These are phyloP conservation scores for Crepidotus variabilis DNA, from an alignment of 768 basidiomycete genomes.

Conservation along the genomic window DNA sequence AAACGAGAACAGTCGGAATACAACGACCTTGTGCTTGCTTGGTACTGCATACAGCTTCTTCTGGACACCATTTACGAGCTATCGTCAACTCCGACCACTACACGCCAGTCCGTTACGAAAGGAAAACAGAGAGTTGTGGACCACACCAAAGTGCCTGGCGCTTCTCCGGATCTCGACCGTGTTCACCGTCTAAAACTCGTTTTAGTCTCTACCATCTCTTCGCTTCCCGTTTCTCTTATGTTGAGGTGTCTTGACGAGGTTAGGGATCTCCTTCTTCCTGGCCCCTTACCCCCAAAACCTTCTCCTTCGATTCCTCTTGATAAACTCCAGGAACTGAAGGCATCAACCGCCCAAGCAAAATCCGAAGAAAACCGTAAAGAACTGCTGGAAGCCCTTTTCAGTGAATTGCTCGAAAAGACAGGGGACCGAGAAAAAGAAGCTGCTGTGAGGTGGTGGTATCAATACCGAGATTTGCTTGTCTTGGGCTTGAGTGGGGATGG, in stretches of 20 bases:
- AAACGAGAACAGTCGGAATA: conserved; percentile 19
- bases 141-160: conserved; percentile 7
- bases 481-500: not conserved
- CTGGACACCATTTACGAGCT: conserved; percentile 41
- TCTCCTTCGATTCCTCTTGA: conserved; percentile 2
- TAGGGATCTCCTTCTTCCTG: conserved; percentile 26
- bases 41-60: conserved; percentile 63
- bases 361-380: conserved; percentile 31
- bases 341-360: conserved; percentile 1
- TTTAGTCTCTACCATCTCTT: conserved; percentile 62
- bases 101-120: conserved; percentile 14
- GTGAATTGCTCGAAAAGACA: conserved; percentile 58
- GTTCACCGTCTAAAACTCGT: conserved; percentile 60
- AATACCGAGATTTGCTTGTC: not conserved
- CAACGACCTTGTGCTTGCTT: conserved; percentile 40
- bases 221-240: conserved; percentile 56
- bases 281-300: conserved; percentile 16
- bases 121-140: conserved; percentile 13
- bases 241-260: conserved; percentile 51
- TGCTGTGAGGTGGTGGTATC: conserved; percentile 72
- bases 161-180: conserved; percentile 7
- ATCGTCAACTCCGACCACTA: conserved; percentile 7
- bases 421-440: conserved; percentile 69
- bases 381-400: conserved; percentile 55
- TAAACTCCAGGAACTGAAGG: conserved; percentile 3